Base-by-base conservation (phyloP, 1,284 basidiomycete species). In the Rhodotorula glutinis region DNA sequence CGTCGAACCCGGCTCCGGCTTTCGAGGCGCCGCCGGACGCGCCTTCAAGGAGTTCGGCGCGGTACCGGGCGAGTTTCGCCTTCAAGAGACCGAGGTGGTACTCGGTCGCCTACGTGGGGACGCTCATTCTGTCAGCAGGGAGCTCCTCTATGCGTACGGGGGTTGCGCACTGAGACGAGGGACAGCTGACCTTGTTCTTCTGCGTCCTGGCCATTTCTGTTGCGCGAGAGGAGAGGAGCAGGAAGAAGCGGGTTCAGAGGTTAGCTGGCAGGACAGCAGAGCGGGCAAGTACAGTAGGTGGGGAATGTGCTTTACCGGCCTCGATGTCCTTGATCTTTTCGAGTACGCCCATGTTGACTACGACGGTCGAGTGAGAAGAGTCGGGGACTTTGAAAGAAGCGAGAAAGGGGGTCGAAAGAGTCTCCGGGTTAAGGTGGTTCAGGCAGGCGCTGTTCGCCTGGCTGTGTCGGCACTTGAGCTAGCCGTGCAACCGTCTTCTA, bases 81-180 rank as follows among this genome's bases (percentile, higher is more conserved):
- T 93, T 93, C 62, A 93, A 82, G 52, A 92, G 41, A 63, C 88
- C 89, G 55, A 94, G 82, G 81, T 94, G 92, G 76, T 94, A 93
- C 79, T 94, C 91, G 53, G 66, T 68, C 14, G 71, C 71, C 62
- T 69, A 19, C 19, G 27, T 1, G n/a, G 1, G 8, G 11, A 19
- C 17, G 27, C 8, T 41, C n/a, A 44, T 38, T 59, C 63, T 33
- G 47, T 52, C 56, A 23, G n/a, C 8, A n/a, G n/a, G n/a, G n/a
- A n/a, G 5, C 23, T 16, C 11, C 17, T 51, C 5, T n/a, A 43
- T 38, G n/a, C 11, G 33, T 5, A 38, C 33, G 33, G 7, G 33
- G 33, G 33, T 3, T 57, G 41, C 8, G 14, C 21, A 21, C 7
- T 14, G 14, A 14, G 21, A n/a, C 21, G 8, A 14, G 29, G 21